These are phyloP conservation scores for Syzygium aromaticum DNA, from an alignment of 345 rosid genomes.

Conservation along the genomic window DNA sequence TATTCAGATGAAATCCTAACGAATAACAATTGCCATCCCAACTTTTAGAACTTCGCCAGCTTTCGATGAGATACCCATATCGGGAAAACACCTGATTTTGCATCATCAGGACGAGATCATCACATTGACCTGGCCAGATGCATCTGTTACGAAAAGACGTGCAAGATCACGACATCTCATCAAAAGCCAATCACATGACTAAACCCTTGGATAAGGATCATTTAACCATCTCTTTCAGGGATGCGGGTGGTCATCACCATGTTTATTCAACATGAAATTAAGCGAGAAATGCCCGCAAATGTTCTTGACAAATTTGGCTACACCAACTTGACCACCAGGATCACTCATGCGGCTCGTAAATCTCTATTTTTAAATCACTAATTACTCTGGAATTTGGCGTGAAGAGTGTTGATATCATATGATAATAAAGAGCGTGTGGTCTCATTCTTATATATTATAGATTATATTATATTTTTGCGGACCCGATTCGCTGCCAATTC, in stretches of 20 bases:
- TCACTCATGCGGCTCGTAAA: neutral
- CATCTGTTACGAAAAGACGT: no score
- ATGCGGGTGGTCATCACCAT: neutral
- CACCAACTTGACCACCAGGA: neutral
- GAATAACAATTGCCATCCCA: neutral
- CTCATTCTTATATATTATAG: no score
- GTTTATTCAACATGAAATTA: neutral
- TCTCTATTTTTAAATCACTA: neutral
- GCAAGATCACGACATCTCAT: neutral
- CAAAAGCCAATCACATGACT: neutral
- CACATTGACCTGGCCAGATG: no score
- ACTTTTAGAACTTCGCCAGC: neutral
- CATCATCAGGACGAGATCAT: accelerated
- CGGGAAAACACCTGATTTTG: neutral
- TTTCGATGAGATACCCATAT: neutral
- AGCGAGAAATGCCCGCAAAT: neutral
- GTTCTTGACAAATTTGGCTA: neutral
- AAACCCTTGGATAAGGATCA: neutral
- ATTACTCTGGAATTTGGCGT: neutral
- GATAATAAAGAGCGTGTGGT: neutral
- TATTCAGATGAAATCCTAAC: neutral
- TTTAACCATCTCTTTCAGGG: neutral
- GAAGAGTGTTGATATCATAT: neutral
- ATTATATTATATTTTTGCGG: neutral
- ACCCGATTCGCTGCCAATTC: neutral